phyloP scores from a whole-genome alignment of 1,284 basidiomycete species.

The Coniferiporia sulphurascens region DNA sequence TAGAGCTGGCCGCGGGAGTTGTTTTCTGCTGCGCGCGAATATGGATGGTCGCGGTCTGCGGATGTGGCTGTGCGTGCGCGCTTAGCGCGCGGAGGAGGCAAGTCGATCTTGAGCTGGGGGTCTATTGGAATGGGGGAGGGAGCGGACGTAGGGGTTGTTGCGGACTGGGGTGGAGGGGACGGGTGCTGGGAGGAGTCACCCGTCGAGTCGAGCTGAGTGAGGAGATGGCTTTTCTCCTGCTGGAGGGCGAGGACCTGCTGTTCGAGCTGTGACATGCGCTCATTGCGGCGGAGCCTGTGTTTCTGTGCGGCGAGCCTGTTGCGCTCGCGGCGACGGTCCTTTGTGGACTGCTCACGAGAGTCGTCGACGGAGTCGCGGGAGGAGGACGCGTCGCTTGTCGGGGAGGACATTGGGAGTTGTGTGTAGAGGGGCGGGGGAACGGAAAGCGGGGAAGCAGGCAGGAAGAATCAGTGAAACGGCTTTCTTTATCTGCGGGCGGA shows the following conservation, averaged over 20 bases:
- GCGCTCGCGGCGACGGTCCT: conserved; percentile 18
- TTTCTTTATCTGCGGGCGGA: background rate
- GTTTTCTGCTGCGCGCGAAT: background rate
- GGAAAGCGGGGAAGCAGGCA: background rate
- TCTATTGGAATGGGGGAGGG: conserved; percentile 3
- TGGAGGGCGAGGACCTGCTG: conserved; percentile 19
- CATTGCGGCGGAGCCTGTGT: conserved; percentile 16
- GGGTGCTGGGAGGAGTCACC: background rate
- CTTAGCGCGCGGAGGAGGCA: conserved; percentile 2
- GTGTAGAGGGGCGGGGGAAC: background rate
- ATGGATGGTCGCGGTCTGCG: conserved; percentile 5
- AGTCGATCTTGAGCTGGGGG: background rate
- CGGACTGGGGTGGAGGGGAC: conserved; percentile 2
- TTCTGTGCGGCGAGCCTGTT: conserved; percentile 19
- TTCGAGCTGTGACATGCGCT: conserved; percentile 19
- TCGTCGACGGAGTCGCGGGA: conserved; percentile 14
- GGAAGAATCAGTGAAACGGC: background rate
- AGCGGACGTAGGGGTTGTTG: background rate
- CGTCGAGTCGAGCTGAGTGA: conserved; percentile 11
- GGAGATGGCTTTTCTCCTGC: conserved; percentile 17
- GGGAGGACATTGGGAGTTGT: conserved; percentile 14
- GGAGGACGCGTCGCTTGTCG: conserved; percentile 13
- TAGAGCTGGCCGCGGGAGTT: background rate
- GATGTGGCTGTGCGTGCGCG: conserved; percentile 1
- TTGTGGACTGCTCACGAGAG: conserved; percentile 16